Conservation (phyloP, 2,329 filamentous ascomycete species). For the Alternaria sp. region DNA sequence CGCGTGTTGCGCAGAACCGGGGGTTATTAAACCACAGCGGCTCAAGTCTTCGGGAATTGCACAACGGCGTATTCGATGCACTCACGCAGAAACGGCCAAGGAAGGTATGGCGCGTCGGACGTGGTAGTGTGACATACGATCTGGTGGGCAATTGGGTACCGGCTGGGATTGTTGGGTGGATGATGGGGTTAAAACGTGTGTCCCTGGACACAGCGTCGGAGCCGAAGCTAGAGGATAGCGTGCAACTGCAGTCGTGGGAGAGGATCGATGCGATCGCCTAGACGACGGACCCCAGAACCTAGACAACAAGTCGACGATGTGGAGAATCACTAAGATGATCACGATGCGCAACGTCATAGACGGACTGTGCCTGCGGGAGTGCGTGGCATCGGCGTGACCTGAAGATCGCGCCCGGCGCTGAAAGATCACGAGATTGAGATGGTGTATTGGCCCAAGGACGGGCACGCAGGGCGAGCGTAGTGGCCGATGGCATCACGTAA, state of each 20-base stretch:
- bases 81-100: constrained; percentile 69
- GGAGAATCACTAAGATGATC: background rate
- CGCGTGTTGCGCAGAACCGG: constrained; percentile 53
- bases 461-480: background rate
- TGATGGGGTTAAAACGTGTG: constrained; percentile 80
- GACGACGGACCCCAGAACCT: background rate
- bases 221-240: constrained; percentile 52
- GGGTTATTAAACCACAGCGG: constrained; percentile 65
- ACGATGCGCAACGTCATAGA: constrained; percentile 9
- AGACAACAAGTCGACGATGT: background rate
- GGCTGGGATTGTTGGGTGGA: constrained; percentile 81
- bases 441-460: background rate
- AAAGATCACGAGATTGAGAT: background rate
- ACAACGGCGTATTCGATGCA: constrained; percentile 89
- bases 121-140: constrained; percentile 83
- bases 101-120: constrained; percentile 77
- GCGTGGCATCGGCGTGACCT: background rate
- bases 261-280: constrained; percentile 47
- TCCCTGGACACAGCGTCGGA: constrained; percentile 38
- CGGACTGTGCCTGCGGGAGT: constrained; percentile 10
- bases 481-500: background rate
- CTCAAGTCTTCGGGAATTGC: constrained; percentile 77
- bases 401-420: background rate
- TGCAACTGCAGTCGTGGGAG: constrained; percentile 53
- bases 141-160: constrained; percentile 85